Evolutionary conservation across 768 basidiomycete species (phyloP).

Genomic region (Hysterangium stoloniferum): DNA sequence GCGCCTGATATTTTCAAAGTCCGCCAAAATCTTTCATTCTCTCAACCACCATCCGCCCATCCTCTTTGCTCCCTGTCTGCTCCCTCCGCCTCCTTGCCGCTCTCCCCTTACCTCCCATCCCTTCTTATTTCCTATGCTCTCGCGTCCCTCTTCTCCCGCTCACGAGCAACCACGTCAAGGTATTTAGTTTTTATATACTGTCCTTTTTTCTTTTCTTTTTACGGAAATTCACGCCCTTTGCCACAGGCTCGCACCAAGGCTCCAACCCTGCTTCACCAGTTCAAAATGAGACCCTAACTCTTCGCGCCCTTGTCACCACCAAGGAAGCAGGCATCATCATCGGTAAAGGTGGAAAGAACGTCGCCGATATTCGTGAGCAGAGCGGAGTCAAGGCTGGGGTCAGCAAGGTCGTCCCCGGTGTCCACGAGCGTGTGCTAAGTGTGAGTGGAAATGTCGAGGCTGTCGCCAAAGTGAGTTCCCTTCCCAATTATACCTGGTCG

Average conservation of each 20-base stretch:
- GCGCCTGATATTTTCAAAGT: too few relatives aligned
- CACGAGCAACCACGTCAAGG: conserved; percentile 48
- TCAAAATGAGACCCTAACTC: conserved; percentile 70
- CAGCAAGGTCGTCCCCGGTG: conserved; percentile 95
- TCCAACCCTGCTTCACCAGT: conserved; percentile 73
- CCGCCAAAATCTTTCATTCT: conserved; percentile 18
- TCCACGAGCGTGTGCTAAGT: conserved; percentile 95
- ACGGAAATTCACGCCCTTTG: too few relatives aligned
- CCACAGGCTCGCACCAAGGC: conserved; percentile 25
- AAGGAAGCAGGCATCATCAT: conserved; percentile 98
- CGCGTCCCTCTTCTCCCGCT: conserved; percentile 60
- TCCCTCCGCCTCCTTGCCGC: conserved; percentile 23
- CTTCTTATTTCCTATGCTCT: conserved; percentile 23
- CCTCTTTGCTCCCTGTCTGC: conserved; percentile 22
- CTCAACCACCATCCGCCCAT: conserved; percentile 23
- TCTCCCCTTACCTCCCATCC: conserved; percentile 23
- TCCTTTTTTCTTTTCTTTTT: conserved; percentile 17
- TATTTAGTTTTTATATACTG: conserved; percentile 25
- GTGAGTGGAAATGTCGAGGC: conserved; percentile 88
- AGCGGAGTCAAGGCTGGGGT: conserved; percentile 98
- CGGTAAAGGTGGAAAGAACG: conserved; percentile 94
- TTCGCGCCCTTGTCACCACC: conserved; percentile 91
- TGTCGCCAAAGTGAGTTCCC: conserved; percentile 70
- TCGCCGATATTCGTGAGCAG: conserved; percentile 91
- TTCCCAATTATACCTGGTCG: conserved; percentile 12